phyloP scores from a whole-genome alignment of 2,329 filamentous ascomycete genomes.

The Periconia digitata region DNA sequence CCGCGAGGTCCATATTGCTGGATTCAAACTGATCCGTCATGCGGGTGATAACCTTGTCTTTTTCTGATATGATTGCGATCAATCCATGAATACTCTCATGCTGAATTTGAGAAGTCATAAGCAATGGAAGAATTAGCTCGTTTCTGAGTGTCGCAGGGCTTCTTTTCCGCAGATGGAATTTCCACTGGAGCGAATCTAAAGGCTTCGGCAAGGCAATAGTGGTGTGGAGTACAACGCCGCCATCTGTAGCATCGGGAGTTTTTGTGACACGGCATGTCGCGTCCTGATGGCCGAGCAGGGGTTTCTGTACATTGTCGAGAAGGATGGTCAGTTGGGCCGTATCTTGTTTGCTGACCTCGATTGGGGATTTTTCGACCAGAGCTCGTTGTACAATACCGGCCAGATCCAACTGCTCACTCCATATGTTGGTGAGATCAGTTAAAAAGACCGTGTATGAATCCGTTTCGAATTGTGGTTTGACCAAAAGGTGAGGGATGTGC shows the following conservation, averaged over 20 bases:
- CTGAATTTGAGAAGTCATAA: constrained; percentile 52
- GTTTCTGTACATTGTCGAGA: constrained; percentile 62
- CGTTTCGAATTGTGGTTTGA: constrained; percentile 59
- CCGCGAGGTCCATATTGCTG: constrained; percentile 57
- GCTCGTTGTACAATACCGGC: constrained; percentile 65
- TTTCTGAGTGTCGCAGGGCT: constrained; percentile 47
- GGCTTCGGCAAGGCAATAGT: constrained; percentile 64
- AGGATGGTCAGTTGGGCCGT: constrained; percentile 68
- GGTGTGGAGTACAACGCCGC: constrained; percentile 54
- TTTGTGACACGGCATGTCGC: constrained; percentile 37
- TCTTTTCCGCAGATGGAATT: constrained; percentile 56
- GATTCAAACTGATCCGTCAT: constrained; percentile 61
- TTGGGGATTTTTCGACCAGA: constrained; percentile 64
- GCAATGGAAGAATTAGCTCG: constrained; percentile 56
- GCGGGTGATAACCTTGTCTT: constrained; percentile 61
- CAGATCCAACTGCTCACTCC: constrained; percentile 66
- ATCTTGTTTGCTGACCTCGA: constrained; percentile 69
- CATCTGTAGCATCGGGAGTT: constrained; percentile 9
- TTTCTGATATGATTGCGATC: constrained; percentile 54
- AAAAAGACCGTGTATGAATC: constrained; percentile 66
- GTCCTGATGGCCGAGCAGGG: constrained; percentile 43
- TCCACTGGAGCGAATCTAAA: constrained; percentile 66
- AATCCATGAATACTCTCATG: constrained; percentile 53
- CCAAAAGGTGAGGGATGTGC: constrained; percentile 61
- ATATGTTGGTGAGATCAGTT: constrained; percentile 74